phyloP scores from a whole-genome alignment of 768 basidiomycete species.

The Pleurotus eryngii region DNA sequence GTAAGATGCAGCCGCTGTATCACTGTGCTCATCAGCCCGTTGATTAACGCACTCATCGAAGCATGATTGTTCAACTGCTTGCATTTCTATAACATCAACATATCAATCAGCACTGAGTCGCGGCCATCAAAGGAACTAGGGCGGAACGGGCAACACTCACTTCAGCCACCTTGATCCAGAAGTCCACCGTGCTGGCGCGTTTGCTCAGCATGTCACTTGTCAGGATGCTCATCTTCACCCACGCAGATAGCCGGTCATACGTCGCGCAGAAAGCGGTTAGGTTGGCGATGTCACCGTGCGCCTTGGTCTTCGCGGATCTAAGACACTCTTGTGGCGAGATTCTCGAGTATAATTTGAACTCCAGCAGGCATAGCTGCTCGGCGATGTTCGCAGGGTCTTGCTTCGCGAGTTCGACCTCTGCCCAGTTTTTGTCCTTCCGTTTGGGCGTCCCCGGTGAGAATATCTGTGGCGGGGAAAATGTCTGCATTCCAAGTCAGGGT shows the following conservation, averaged over 20 bases:
- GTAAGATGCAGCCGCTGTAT: conserved; percentile 57
- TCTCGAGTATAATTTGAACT: conserved; percentile 64
- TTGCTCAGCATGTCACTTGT: conserved; percentile 46
- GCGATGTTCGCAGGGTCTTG: conserved; percentile 71
- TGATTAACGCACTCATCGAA: conserved; percentile 64
- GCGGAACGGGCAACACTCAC: conserved; percentile 32
- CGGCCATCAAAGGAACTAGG: neutral
- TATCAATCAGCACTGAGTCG: conserved; percentile 1
- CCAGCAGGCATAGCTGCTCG: conserved; percentile 77
- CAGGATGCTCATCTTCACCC: conserved; percentile 67
- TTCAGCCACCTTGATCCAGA: conserved; percentile 80
- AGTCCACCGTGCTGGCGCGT: conserved; percentile 58
- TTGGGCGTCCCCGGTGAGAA: conserved; percentile 22
- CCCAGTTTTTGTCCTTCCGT: conserved; percentile 41
- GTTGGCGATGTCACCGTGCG: conserved; percentile 34
- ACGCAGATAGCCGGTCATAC: conserved; percentile 59
- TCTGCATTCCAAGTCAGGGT: neutral
- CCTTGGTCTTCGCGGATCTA: conserved; percentile 46
- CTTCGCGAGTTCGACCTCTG: conserved; percentile 59
- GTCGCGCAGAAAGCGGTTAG: conserved; percentile 54
- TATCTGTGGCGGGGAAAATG: conserved; percentile 3
- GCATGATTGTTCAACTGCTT: conserved; percentile 60
- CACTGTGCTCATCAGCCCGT: conserved; percentile 57
- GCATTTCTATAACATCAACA: conserved; percentile 52
- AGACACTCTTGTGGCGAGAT: conserved; percentile 77